A percentile compares a stretch with the other conserved stretches of the same genome.
These are phyloP conservation scores for Fremontodendron californicum DNA, from an alignment of 345 rosid species.

Conservation along the genomic window DNA sequence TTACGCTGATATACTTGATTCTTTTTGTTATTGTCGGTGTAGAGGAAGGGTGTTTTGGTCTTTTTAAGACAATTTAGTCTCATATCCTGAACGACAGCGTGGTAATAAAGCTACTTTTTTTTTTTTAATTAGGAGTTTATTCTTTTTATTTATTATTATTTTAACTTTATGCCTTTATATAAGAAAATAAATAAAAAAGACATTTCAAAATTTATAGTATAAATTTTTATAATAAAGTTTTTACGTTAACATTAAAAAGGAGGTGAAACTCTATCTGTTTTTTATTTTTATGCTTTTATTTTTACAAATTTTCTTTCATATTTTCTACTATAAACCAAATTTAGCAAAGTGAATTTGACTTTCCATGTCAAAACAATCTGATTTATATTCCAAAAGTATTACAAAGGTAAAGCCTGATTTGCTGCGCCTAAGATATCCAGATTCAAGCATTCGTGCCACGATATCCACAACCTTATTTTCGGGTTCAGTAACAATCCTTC, in stretches of 20 bases:
- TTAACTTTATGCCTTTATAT: not conserved
- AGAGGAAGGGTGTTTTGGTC: not conserved
- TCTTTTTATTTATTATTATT: not conserved
- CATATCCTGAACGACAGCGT: not conserved
- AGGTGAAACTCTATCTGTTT: not conserved
- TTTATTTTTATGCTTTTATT: not conserved
- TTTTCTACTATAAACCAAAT: not conserved
- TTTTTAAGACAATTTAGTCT: not conserved
- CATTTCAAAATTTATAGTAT: not conserved
- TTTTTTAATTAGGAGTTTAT: not conserved
- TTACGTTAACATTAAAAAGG: not conserved
- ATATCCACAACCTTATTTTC: no score
- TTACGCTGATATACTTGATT: not conserved
- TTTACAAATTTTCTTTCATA: not conserved
- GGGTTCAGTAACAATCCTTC: no score
- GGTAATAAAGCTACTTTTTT: constrained; percentile 7
- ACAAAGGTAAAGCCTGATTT: no score
- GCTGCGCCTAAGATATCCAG: no score
- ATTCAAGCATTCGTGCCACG: no score
- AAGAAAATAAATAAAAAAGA: not conserved
- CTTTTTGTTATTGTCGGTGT: not conserved
- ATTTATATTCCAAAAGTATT: not conserved
- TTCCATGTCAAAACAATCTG: not conserved
- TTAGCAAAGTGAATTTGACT: not conserved
- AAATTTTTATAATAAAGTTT: not conserved